Percentiles rank a stretch among this genome's conserved stretches.
These are phyloP conservation scores for Didymella keratinophila DNA, from an alignment of 2,329 filamentous ascomycete species.

Conservation along the genomic window DNA sequence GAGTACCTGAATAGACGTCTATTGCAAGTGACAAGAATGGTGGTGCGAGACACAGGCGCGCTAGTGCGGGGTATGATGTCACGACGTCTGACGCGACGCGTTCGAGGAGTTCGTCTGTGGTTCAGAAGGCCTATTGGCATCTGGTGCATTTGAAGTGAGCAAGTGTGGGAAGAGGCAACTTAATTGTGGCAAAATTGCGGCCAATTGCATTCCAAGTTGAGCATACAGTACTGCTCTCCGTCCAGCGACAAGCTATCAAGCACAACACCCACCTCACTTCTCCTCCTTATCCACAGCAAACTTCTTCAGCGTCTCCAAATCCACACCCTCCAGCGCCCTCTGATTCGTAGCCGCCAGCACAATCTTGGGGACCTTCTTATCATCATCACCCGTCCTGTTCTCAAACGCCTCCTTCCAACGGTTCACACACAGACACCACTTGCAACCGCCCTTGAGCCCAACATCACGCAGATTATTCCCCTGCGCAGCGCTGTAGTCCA, in stretches of 20 bases:
- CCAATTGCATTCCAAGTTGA: background rate
- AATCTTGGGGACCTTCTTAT: slow-evolving; percentile 58
- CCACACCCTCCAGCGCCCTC: slow-evolving; percentile 58
- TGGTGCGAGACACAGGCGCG: background rate
- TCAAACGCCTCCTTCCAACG: slow-evolving; percentile 68
- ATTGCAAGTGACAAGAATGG: background rate
- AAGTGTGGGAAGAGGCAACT: too few relatives aligned
- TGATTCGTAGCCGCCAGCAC: slow-evolving; percentile 62
- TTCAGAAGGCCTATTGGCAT: background rate
- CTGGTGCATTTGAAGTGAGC: too few relatives aligned
- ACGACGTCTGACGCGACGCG: slow-evolving; percentile 1
- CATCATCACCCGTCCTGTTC: slow-evolving; percentile 58
- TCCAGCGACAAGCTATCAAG: too few relatives aligned
- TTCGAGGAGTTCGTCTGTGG: background rate
- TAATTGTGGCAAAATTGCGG: too few relatives aligned
- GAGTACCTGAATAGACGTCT: slow-evolving; percentile 15
- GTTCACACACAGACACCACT: slow-evolving; percentile 69
- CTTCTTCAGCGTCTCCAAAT: slow-evolving; percentile 58
- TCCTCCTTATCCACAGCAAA: slow-evolving; percentile 56
- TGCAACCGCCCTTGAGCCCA: slow-evolving; percentile 66
- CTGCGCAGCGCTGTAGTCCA: slow-evolving; percentile 65
- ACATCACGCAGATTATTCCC: slow-evolving; percentile 66
- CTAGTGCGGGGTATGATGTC: slow-evolving; percentile 19
- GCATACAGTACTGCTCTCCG: too few relatives aligned
- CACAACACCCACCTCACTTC: background rate